These are phyloP conservation scores for Calocybe gangraenosa DNA, from an alignment of 768 basidiomycete species.

Conservation along the genomic window DNA sequence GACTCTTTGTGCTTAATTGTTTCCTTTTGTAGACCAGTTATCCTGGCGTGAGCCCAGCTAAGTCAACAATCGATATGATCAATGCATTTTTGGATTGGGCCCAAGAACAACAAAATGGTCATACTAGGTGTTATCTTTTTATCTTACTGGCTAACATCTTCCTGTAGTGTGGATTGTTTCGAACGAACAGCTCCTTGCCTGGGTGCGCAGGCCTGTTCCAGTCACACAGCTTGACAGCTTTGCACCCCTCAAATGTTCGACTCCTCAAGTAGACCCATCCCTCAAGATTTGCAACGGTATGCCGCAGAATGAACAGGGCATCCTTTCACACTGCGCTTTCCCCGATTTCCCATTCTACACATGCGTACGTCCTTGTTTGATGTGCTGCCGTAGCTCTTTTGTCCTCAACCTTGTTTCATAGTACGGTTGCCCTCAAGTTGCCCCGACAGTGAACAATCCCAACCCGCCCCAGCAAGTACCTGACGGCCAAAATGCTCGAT, in stretches of 20 bases:
- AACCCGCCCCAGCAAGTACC: slow-evolving; percentile 58
- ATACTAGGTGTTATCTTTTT: slow-evolving; percentile 3
- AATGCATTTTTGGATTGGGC: slow-evolving; percentile 82
- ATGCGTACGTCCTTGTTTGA: slow-evolving; percentile 45
- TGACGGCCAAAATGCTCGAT: slow-evolving; percentile 41
- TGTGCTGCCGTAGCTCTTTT: not conserved
- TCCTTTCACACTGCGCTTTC: slow-evolving; percentile 60
- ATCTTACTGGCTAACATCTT: not conserved
- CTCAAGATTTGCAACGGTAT: slow-evolving; percentile 75
- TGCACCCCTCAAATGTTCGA: slow-evolving; percentile 56
- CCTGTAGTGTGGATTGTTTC: slow-evolving; percentile 68
- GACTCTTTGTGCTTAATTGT: not conserved
- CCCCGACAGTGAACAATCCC: slow-evolving; percentile 56
- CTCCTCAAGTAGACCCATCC: slow-evolving; percentile 51
- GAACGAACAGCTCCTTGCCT: slow-evolving; percentile 65
- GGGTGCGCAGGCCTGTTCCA: slow-evolving; percentile 69
- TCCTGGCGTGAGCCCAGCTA: slow-evolving; percentile 50
- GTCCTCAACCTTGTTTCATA: slow-evolving; percentile 18
- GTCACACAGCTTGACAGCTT: slow-evolving; percentile 52
- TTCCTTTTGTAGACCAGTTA: slow-evolving; percentile 38
- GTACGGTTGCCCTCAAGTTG: slow-evolving; percentile 67
- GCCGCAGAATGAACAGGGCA: slow-evolving; percentile 58
- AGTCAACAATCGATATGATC: slow-evolving; percentile 67
- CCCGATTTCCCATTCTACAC: slow-evolving; percentile 77
- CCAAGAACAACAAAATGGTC: slow-evolving; percentile 62